Evolutionary conservation across 192 early-diverging fungal genomes (phyloP).

Genomic region (Backusella liffmaniae): DNA sequence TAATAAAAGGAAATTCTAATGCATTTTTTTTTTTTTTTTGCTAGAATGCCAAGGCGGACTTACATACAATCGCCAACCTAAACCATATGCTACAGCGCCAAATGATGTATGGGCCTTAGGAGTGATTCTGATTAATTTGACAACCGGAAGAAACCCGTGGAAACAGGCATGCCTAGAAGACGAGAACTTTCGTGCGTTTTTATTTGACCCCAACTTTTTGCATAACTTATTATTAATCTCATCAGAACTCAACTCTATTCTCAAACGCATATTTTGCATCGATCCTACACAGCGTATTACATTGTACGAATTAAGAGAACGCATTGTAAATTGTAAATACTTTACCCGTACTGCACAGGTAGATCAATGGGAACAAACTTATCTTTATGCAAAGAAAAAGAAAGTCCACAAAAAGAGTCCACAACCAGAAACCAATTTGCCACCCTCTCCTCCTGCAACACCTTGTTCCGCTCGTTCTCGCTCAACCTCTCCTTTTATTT

Average conservation of each 20-base stretch:
- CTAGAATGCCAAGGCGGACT: constrained; percentile 68
- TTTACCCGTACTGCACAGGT: constrained; percentile 38
- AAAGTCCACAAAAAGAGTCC: background rate
- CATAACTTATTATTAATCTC: constrained; percentile 68
- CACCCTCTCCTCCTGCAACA: constrained; percentile 20
- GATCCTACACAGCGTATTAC: constrained; percentile 58
- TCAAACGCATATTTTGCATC: constrained; percentile 69
- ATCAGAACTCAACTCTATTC: constrained; percentile 60
- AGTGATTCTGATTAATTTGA: constrained; percentile 86
- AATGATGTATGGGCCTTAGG: constrained; percentile 91
- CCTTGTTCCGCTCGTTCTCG: constrained; percentile 13
- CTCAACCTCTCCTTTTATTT: constrained; percentile 15
- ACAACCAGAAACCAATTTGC: background rate
- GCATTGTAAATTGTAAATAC: constrained; percentile 38
- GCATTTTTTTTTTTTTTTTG: background rate
- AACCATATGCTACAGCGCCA: constrained; percentile 60
- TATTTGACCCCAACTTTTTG: constrained; percentile 59
- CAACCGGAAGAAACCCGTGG: constrained; percentile 85
- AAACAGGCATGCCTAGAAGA: constrained; percentile 71
- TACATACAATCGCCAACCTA: constrained; percentile 19
- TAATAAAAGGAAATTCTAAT: background rate
- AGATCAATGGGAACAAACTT: background rate
- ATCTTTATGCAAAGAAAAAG: background rate
- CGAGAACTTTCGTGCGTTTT: constrained; percentile 73
- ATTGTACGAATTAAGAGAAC: constrained; percentile 37